These are phyloP conservation scores for Mortierella sp. DNA, from an alignment of 371 early-diverging fungal genomes.

Conservation along the genomic window DNA sequence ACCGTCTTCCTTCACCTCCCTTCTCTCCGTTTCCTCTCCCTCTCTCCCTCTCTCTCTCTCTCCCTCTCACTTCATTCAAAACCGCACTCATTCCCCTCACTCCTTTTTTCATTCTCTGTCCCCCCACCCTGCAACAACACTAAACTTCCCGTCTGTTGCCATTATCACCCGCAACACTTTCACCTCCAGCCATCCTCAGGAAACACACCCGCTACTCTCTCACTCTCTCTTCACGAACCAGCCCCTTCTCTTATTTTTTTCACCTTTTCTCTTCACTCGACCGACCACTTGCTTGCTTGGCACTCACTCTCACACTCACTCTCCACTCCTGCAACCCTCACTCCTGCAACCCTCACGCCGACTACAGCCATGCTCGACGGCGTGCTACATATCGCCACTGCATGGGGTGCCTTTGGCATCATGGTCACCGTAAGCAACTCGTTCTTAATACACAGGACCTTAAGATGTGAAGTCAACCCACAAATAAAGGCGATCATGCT, in stretches of 20 bases:
- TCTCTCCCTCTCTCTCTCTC: too few relatives aligned
- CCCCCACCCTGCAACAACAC: too few relatives aligned
- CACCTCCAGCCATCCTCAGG: too few relatives aligned
- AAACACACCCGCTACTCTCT: too few relatives aligned
- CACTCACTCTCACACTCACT: background rate
- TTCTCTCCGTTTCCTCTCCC: too few relatives aligned
- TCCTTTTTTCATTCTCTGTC: too few relatives aligned
- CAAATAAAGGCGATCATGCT: background rate
- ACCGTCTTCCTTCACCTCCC: too few relatives aligned
- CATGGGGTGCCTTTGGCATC: slow-evolving; percentile 60
- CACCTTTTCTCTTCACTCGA: background rate
- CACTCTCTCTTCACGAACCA: background rate
- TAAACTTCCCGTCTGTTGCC: too few relatives aligned
- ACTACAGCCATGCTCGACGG: slow-evolving; percentile 29
- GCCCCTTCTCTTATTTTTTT: background rate
- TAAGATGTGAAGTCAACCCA: background rate
- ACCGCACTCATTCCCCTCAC: too few relatives aligned
- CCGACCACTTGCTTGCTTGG: background rate
- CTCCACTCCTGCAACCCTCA: background rate
- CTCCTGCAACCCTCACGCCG: background rate
- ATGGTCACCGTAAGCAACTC: slow-evolving; percentile 35
- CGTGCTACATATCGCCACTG: slow-evolving; percentile 44
- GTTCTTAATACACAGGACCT: background rate
- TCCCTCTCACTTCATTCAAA: too few relatives aligned
- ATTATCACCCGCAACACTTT: too few relatives aligned